Conservation (phyloP, 164 flowering plant species). For the Tinospora cordifolia region DNA sequence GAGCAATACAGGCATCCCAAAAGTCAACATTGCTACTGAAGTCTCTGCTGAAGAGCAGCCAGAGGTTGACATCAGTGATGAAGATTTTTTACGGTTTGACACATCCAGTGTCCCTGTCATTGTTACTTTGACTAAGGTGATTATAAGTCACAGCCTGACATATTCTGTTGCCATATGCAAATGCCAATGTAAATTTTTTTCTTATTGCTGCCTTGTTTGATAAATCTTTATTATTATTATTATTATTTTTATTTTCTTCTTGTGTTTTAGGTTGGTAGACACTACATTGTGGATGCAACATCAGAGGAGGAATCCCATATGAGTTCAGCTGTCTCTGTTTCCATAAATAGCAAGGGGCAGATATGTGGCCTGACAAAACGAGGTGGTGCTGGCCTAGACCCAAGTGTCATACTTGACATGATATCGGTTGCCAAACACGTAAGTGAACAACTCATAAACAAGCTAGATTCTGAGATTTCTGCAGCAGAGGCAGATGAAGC, state of each 20-base stretch:
- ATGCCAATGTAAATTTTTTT: not conserved
- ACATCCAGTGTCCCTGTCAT: constrained; percentile 82
- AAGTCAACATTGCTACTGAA: constrained; percentile 48
- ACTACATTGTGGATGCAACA: constrained; percentile 88
- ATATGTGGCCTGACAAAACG: constrained; percentile 76
- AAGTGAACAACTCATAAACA: constrained; percentile 59
- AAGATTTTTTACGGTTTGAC: constrained; percentile 84
- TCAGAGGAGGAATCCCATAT: constrained; percentile 89
- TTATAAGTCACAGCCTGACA: not conserved
- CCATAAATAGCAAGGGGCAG: constrained; percentile 62
- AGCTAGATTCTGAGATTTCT: constrained; percentile 75
- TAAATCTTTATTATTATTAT: not conserved
- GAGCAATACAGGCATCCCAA: constrained; percentile 89
- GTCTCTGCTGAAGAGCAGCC: constrained; percentile 63
- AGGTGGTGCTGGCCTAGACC: constrained; percentile 87
- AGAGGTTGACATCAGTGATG: constrained; percentile 89
- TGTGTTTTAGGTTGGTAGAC: constrained; percentile 60
- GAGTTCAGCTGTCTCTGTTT: constrained; percentile 82
- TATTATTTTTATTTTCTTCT: not conserved
- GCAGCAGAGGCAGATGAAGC: constrained; percentile 76
- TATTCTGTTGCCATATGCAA: not conserved
- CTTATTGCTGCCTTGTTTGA: not conserved
- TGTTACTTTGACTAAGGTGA: constrained; percentile 79
- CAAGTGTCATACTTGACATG: constrained; percentile 87
- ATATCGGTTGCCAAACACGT: constrained; percentile 75